Conservation (phyloP, 2,329 filamentous ascomycete species). For the Pyrenophora graminea region DNA sequence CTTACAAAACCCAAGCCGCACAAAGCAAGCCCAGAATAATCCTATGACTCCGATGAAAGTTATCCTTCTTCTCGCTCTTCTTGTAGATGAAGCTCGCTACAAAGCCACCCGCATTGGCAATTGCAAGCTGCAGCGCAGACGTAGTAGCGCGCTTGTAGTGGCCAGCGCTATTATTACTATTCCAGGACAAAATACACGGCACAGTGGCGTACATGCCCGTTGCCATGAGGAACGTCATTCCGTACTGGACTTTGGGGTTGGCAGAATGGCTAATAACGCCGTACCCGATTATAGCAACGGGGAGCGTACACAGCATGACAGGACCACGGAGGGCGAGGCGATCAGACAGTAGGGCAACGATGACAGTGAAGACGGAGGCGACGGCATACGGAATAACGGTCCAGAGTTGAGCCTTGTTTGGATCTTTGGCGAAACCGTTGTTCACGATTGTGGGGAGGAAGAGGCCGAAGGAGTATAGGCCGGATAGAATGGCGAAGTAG, state of each 20-base stretch:
- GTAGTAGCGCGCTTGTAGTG: slow-evolving; percentile 74
- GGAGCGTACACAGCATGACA: slow-evolving; percentile 66
- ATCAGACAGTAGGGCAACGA: slow-evolving; percentile 63
- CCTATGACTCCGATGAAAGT: slow-evolving; percentile 65
- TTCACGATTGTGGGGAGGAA: slow-evolving; percentile 70
- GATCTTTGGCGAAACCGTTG: slow-evolving; percentile 57
- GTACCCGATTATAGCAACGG: slow-evolving; percentile 68
- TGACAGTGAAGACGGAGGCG: slow-evolving; percentile 57
- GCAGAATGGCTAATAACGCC: slow-evolving; percentile 63
- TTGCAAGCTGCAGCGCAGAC: slow-evolving; percentile 65
- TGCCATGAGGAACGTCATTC: slow-evolving; percentile 70
- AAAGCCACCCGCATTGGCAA: slow-evolving; percentile 70
- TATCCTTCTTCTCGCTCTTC: slow-evolving; percentile 55
- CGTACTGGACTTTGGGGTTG: slow-evolving; percentile 61
- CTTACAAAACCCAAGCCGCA: slow-evolving; percentile 67
- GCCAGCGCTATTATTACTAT: slow-evolving; percentile 68
- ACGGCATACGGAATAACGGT: slow-evolving; percentile 68
- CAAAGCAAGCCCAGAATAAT: slow-evolving; percentile 64
- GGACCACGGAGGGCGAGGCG: slow-evolving; percentile 62
- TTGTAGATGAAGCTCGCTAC: slow-evolving; percentile 69
- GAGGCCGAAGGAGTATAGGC: slow-evolving; percentile 66
- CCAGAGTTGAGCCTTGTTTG: slow-evolving; percentile 65
- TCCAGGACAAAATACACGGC: slow-evolving; percentile 67
- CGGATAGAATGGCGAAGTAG: slow-evolving; percentile 63
- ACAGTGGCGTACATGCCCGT: slow-evolving; percentile 67